Percentiles rank a stretch among this genome's conserved stretches.
These are phyloP conservation scores for Starmerella vitae DNA, from an alignment of 805 yeast genomes.

Conservation along the genomic window DNA sequence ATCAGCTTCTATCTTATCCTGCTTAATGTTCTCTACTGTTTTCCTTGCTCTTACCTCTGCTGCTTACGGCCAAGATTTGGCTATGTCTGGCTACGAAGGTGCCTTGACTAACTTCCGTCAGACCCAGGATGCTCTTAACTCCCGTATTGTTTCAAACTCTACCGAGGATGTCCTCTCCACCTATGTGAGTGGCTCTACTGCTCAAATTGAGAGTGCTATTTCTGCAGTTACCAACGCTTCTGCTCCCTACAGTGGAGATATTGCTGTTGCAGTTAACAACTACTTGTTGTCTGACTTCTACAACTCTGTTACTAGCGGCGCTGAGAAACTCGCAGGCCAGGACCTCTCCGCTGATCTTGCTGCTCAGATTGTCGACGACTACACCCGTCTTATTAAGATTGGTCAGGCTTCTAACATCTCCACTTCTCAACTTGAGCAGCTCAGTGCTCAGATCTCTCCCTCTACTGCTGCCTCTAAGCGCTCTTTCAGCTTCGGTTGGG, in stretches of 20 bases:
- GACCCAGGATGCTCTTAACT: constrained; percentile 12
- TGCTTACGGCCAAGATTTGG: constrained; percentile 4
- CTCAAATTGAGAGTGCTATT: constrained; percentile 25
- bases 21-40: neutral
- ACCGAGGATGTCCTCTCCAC: constrained; percentile 9
- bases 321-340: constrained; percentile 21
- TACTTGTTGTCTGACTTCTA: constrained; percentile 23
- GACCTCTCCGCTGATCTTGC: constrained; percentile 10
- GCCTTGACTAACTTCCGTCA: constrained; percentile 14
- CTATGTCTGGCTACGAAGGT: constrained; percentile 13
- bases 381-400: constrained; percentile 15
- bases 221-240: constrained; percentile 16
- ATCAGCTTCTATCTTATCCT: too few relatives aligned
- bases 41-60: constrained; percentile 6
- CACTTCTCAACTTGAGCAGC: neutral
- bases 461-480: too few relatives aligned
- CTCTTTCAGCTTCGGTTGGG: too few relatives aligned
- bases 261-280: constrained; percentile 15
- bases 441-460: neutral
- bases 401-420: neutral
- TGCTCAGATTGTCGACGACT: constrained; percentile 16
- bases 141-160: constrained; percentile 6
- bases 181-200: constrained; percentile 24
- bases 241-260: constrained; percentile 16
- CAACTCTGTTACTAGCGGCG: constrained; percentile 25